phyloP scores from a whole-genome alignment of 179 eudicot species.

The Monotropa hypopitys region DNA sequence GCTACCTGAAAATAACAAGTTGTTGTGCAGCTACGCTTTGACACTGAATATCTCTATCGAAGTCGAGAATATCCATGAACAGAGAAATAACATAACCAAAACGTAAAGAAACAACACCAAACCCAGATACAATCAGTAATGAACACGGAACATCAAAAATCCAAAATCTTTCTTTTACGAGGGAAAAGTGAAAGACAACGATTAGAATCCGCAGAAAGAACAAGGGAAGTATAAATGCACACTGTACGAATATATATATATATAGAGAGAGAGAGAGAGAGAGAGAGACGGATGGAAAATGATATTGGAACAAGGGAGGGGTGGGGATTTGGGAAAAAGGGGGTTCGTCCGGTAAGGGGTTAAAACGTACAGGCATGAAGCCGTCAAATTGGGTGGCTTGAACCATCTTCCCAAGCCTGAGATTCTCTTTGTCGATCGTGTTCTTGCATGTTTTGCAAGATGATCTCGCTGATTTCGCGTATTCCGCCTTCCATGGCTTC shows the following conservation, averaged over 20 bases:
- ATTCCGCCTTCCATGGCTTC: constrained; percentile 95
- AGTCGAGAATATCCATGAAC: too few relatives aligned
- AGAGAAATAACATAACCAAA: not conserved
- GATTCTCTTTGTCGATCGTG: constrained; percentile 55
- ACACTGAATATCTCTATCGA: too few relatives aligned
- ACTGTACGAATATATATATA: not conserved
- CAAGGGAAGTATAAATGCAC: not conserved
- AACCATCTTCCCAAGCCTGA: constrained; percentile 96
- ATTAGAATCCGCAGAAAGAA: not conserved
- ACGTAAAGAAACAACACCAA: not conserved
- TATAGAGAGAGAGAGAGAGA: not conserved
- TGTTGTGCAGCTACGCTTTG: not conserved
- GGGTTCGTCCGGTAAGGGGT: not conserved
- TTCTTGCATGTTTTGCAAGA: constrained; percentile 68
- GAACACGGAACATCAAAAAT: not conserved
- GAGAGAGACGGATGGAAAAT: not conserved
- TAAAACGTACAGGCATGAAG: constrained; percentile 66
- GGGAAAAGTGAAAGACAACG: not conserved
- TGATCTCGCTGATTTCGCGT: constrained; percentile 85
- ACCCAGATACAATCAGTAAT: not conserved
- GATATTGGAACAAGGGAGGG: not conserved
- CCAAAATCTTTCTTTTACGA: too few relatives aligned
- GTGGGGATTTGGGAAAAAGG: not conserved
- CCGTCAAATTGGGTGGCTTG: constrained; percentile 93
- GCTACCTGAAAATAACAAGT: not conserved